Evolutionary conservation across 805 yeast genomes (phyloP), one percentile per base, ranked within the genome.

Genomic region (Saccharomyces mikatae): DNA sequence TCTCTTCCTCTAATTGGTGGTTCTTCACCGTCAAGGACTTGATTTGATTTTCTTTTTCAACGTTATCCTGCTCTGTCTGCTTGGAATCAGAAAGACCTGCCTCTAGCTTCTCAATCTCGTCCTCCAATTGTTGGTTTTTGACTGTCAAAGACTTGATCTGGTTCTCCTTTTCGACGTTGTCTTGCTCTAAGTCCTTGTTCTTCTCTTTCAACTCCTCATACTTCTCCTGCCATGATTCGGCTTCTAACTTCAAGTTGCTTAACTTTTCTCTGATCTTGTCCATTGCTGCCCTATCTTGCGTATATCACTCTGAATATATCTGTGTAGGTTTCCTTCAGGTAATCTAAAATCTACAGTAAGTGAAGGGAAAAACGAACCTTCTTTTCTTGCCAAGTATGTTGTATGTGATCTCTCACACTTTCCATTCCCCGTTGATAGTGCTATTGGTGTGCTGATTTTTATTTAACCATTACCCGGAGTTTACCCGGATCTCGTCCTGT

Each of bases 201-300:
- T 83, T 82, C 60, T 78, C 81, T 57, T 82, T 73, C 67, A 86
- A 80, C 67, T 87, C 96, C 68, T 92, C 97, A 56, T 91, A 84
- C 79, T 89, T 88, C 72, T 88, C 96, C 77, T 91, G 96, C 87
- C 97, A 94, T 64, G 84, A 79, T 77, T 92, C 98, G 62, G 96
- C 91, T 70, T 91, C 97, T 67, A 87, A 79, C 76, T 91, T 90
- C 74, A 92, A 82, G 75, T 84, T 83, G 80, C 76, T 83, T 77
- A 89, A 77, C 81, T 89, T 89, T 65, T 79, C 83, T 74, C 78
- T 79, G 63, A 79, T 78, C 71, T 78, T 79, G 64, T 79, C 83
- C 82, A 79, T 79, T 56, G 61, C 13, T 36, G 22, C 24, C 24
- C 44, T 36, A 17, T 21, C 13, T 3, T 72, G 57, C 14, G 17